Base-by-base conservation (phyloP, 2,329 filamentous ascomycete species). In the Colletotrichum nymphaeae region DNA sequence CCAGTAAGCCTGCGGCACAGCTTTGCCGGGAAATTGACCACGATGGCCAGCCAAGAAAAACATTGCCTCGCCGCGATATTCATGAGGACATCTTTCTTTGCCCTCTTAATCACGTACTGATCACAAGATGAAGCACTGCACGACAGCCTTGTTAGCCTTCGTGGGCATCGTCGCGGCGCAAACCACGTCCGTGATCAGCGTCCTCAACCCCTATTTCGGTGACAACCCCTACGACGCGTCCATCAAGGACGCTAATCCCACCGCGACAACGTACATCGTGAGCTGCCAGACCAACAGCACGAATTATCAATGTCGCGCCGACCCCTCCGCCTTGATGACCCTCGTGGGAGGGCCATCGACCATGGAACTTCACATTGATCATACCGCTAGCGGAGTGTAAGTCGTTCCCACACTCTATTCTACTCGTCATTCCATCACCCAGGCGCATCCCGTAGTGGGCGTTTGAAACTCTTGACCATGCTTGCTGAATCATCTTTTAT, bases 191-290 rank as follows among this genome's bases (percentile, higher is more conserved):
- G 57, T 58, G 49, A 76, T 81, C 63, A 72, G 73, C 53, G 70
- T 83, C 57, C 68, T 82, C 32, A 72, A 82, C 56, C 78, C 78
- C 32, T 55, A 75, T 52, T 75, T 70, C 58, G 77, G 80, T 58
- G 5, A 74, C 12, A 72, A 78, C 22, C 56, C 64, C 11, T 60
- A 80, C 14, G 76, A 76, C 8, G 82, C 77, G 37, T 82, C 81
- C n/a, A 74, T 83, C 64, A 59, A 82, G 53, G 75, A 73, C 8
- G 81, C 74, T 69, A 77, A 78, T 42, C 64, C 57, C 11, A 72
- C 62, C 9, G 77, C 78, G 58, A 83, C 82, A 1, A 84, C 82
- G 2, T 76, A 78, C 58, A 76, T 75, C 58, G 57, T 83, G 26
- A 68, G 68, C 28, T 84, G 82, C 70, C 66, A 75, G 5, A 42